Conservation (phyloP, 768 basidiomycete genomes). For the Pulveroboletus sp. region DNA sequence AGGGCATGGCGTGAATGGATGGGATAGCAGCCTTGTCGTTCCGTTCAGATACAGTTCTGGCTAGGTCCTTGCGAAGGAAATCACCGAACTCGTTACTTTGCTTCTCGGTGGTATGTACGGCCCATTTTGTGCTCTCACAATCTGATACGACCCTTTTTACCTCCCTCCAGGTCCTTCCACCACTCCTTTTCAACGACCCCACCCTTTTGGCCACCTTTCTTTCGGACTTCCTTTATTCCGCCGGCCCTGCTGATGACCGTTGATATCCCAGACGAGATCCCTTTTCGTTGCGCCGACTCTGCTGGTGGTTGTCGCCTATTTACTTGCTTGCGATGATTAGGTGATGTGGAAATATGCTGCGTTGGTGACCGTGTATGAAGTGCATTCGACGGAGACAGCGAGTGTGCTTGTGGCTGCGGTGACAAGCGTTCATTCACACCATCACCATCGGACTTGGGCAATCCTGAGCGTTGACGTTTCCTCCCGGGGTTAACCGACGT, state of each 20-base stretch:
- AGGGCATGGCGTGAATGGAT: no score
- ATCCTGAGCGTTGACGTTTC: conserved; percentile 16
- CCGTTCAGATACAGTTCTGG: no score
- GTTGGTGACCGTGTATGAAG: neutral
- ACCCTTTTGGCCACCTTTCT: no score
- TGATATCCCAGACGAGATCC: conserved; percentile 59
- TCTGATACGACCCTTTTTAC: no score
- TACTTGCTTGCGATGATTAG: neutral
- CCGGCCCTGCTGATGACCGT: conserved; percentile 18
- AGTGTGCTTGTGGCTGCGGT: neutral
- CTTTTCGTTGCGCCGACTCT: conserved; percentile 35
- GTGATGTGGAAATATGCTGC: neutral
- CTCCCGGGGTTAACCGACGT: neutral
- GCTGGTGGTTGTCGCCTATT: neutral
- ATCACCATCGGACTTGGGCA: neutral
- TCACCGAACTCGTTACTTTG: no score
- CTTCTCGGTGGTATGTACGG: no score
- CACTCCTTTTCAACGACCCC: no score
- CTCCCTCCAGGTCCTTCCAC: no score
- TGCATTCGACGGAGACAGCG: neutral
- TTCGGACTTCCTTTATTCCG: no score
- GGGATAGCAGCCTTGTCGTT: no score
- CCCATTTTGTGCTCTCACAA: no score
- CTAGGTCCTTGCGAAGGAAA: no score
- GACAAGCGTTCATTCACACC: neutral